These are phyloP conservation scores for Neurospora crassa DNA, from an alignment of 2,329 filamentous ascomycete genomes.

Conservation along the genomic window DNA sequence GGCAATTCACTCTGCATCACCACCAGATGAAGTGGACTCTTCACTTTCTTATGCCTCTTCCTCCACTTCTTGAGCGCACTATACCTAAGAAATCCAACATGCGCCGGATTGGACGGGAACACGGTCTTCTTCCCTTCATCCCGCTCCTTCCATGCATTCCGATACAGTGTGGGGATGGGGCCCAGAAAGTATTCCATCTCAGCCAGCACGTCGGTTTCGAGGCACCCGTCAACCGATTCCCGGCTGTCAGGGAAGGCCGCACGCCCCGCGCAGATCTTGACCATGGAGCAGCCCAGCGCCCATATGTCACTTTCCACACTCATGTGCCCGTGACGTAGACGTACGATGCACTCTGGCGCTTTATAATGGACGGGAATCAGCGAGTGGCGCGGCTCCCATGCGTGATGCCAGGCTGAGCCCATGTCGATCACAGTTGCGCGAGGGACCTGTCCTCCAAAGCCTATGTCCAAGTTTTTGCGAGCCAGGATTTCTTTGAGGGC, in stretches of 20 bases:
- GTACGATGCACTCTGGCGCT: neutral
- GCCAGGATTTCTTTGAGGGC: neutral
- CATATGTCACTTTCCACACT: slow-evolving; percentile 3
- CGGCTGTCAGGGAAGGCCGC: neutral
- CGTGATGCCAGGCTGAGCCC: neutral
- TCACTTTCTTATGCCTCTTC: neutral
- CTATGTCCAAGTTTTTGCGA: neutral
- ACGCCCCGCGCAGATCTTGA: neutral
- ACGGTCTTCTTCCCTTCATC: neutral
- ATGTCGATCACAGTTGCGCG: neutral
- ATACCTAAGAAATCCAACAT: neutral
- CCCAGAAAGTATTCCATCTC: slow-evolving; percentile 2
- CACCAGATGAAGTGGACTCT: neutral
- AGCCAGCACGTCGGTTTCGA: neutral
- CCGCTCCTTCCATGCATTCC: neutral
- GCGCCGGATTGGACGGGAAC: neutral
- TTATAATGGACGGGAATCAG: neutral
- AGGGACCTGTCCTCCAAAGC: neutral
- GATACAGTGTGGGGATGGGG: slow-evolving; percentile 4
- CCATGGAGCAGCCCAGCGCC: slow-evolving; percentile 4
- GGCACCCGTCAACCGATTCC: neutral
- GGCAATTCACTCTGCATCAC: neutral
- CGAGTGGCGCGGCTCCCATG: neutral
- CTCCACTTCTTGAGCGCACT: neutral
- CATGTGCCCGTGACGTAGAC: neutral